Conservation (phyloP, 2,329 filamentous ascomycete species). For the Beauveria caledonica region DNA sequence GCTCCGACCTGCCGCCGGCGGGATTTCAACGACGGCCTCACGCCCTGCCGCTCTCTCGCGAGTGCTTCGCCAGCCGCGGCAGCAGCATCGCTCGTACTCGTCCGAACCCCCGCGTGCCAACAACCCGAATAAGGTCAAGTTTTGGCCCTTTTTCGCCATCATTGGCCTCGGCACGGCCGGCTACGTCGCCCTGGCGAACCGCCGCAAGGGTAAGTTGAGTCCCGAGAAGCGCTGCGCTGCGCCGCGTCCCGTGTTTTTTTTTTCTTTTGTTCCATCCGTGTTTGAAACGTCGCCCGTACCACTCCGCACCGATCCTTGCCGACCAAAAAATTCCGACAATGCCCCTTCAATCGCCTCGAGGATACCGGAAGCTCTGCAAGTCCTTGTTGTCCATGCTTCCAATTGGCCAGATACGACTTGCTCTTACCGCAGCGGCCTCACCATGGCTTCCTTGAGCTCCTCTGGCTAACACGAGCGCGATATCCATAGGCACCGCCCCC, state of each 20-base stretch:
- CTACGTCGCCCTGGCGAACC: constrained; percentile 43
- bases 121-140: constrained; percentile 37
- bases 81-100: constrained; percentile 32
- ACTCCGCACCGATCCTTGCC: not conserved
- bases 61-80: constrained; percentile 16
- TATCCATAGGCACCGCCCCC: constrained; percentile 10
- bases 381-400: not conserved
- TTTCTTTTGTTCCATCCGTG: not conserved
- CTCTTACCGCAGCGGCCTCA: not conserved
- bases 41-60: constrained; percentile 12
- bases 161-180: constrained; percentile 39
- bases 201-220: constrained; percentile 41
- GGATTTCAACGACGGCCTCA: constrained; percentile 1
- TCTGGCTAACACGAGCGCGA: not conserved
- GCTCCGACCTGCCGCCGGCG: constrained; percentile 4
- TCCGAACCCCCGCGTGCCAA: constrained; percentile 26
- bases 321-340: not conserved
- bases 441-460: not conserved
- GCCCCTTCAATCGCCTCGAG: not conserved
- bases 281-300: not conserved
- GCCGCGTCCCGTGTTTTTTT: not conserved
- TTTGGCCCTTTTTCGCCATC: constrained; percentile 49
- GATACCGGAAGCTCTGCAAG: not conserved
- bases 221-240: not conserved
- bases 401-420: not conserved